Base-by-base conservation (phyloP, 345 rosid genomes). In the Passiflora organensis region DNA sequence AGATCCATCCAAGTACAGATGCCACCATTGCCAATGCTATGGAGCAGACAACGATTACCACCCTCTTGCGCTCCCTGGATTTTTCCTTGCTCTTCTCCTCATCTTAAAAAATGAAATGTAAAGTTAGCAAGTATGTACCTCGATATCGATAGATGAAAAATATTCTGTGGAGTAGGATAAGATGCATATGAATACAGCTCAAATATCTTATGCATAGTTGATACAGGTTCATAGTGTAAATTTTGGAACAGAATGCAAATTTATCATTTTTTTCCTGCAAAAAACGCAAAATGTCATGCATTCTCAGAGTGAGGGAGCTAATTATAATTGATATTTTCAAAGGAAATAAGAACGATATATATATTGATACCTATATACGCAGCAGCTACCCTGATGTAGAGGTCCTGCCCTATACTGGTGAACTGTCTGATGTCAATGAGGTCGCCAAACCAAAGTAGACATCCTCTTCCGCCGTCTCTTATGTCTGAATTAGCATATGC, bases 401-500 rank as follows among this genome's bases (percentile, higher is more conserved):
- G 37, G 25, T 58, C 44, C 22, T 58, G 62, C 12, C 43, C 32
- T 13, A 6, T 21, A 4, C 13, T 50, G 20, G 12, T 24, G n/a
- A 17, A 32, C 8, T 18, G 28, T 46, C 53, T 47, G 8, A 34
- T 28, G 20, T 58, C 62, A 36, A 48, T 6, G 44, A 58, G 51
- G 20, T 46, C 53, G 19, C 43, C 51, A 15, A 36, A 58, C 62
- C 62, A 58, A 6, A 58, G 23, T 18, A 58, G 10, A 34, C 53
- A 58, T 17, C 62, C 62, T 32, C 53, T 58, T 6, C 62, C 62
- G 9, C 44, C 62, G 2, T 8, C 13, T 6, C 54, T 32, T 4
- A 50, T 2, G 15, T 50, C 54, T 50, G 21, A 25, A 50, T 32
- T 25, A 6, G 54, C 12, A 32, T 51, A 51, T 5, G 38, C 54